Percentiles rank a stretch among this genome's conserved stretches.
These are phyloP conservation scores for Hanseniaspora vineae DNA, from an alignment of 805 yeast species.

Conservation along the genomic window DNA sequence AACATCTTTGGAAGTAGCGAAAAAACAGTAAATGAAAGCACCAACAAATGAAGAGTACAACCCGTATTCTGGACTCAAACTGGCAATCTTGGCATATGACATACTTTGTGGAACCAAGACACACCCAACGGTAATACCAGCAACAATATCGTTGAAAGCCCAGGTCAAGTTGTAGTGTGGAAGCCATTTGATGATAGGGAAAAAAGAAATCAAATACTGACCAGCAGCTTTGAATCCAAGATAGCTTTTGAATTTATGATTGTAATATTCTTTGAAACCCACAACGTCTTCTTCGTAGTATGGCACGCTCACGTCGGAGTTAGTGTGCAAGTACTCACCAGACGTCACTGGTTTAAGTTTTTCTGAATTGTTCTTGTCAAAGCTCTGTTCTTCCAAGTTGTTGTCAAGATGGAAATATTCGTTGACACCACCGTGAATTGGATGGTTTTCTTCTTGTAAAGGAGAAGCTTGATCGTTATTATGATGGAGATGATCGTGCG, in stretches of 20 bases:
- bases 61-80: constrained; percentile 72
- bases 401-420: not conserved
- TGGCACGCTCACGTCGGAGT: not conserved
- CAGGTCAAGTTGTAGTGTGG: constrained; percentile 69
- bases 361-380: not conserved
- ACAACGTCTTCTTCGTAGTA: constrained; percentile 2
- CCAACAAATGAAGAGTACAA: constrained; percentile 88
- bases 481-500: not conserved
- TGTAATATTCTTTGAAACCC: constrained; percentile 1
- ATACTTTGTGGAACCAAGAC: constrained; percentile 91
- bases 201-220: constrained; percentile 46
- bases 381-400: not conserved
- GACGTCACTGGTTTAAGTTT: not conserved
- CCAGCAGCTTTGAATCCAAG: constrained; percentile 9
- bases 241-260: not conserved
- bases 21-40: constrained; percentile 74
- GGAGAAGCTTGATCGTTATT: not conserved
- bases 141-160: constrained; percentile 73
- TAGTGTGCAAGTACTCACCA: not conserved
- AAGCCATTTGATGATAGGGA: constrained; percentile 79
- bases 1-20: constrained; percentile 92
- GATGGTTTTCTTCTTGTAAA: not conserved
- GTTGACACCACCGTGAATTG: not conserved
- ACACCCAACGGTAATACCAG: constrained; percentile 88
- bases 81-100: constrained; percentile 88